Evolutionary conservation across 2,329 filamentous ascomycete genomes (phyloP), one percentile per base, ranked within the genome.

Genomic region (Talaromyces sp.): DNA sequence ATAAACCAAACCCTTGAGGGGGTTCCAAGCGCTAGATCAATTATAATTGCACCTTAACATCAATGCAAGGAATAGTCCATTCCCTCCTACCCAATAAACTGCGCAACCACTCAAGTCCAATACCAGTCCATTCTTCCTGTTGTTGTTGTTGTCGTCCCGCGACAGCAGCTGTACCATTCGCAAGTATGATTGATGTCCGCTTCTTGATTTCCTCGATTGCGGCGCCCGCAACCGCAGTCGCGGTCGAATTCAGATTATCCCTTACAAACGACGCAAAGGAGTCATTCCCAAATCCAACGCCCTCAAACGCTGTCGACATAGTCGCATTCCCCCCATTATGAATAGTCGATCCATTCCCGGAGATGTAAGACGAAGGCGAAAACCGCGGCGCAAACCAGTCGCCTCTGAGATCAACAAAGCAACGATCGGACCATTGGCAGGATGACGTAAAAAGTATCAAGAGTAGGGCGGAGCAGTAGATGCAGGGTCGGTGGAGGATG

Each of bases 381-480:
- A 29, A 76, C 76, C 91, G 86, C n/a, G 93, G 89, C 71, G 93
- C 88, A 78, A 98, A 98, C 94, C 93, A 98, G 81, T 96, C 92
- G 73, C 89, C 91, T 70, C 84, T 86, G 73, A 97, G 91, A 81
- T 98, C 94, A 83, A 98, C 95, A 81, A 98, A 95, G 76, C 91
- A 95, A 63, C 89, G 88, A 76, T 93, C 91, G 70, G 90, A 91
- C 91, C 91, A 95, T 84, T 93, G 90, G 79, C 91, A 95, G 29
- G 90, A 93, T 29, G 93, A 96, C 70, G 93, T 86, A 82, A 97
- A 96, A 71, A 99, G 92, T 72, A 98, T 93, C 70, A 97, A 86
- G 58, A 99, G 91, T 63, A 99, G 90, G 68, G 97, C 89, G 67
- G 93, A 97, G 86, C 95, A 99, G 85, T 99, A 99, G 72, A 97